phyloP scores from a whole-genome alignment of 441 rosid genomes.

The Raphanus hybrid region DNA sequence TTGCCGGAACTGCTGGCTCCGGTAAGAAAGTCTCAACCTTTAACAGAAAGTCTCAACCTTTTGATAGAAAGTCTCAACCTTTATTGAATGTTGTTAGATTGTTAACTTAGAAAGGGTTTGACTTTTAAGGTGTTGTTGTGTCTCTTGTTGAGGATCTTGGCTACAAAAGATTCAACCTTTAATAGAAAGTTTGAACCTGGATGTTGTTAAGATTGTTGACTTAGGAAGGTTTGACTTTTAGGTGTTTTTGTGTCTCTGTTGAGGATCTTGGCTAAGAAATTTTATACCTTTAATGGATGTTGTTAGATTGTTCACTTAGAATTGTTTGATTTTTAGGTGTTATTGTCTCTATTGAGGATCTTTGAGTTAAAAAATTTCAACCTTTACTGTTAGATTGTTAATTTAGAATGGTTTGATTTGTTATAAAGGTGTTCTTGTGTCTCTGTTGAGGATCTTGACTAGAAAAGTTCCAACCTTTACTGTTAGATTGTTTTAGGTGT shows the following conservation, averaged over 20 bases:
- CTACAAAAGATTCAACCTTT: neutral
- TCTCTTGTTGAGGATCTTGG: neutral
- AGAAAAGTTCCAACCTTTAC: too few species aligned
- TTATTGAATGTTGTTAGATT: neutral
- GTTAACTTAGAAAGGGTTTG: neutral
- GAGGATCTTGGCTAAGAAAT: neutral
- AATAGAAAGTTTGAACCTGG: too few species aligned
- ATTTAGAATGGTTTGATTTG: neutral
- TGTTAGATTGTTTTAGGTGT: too few species aligned
- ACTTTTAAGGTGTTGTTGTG: neutral
- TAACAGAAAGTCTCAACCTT: neutral
- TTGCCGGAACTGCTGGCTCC: slow-evolving; percentile 2
- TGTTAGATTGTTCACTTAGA: too few species aligned
- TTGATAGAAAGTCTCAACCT: neutral
- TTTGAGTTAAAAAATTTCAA: too few species aligned
- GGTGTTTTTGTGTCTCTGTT: neutral
- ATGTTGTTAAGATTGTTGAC: too few species aligned
- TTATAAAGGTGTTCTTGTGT: neutral
- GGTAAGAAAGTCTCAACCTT: neutral
- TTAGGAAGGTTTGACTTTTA: too few species aligned
- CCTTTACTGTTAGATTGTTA: neutral
- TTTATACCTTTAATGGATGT: neutral
- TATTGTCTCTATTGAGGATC: neutral
- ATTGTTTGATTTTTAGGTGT: neutral
- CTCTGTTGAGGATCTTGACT: neutral